phyloP scores from a whole-genome alignment of 352 stramenopile genomes.

The Phytophthora citrophthora region DNA sequence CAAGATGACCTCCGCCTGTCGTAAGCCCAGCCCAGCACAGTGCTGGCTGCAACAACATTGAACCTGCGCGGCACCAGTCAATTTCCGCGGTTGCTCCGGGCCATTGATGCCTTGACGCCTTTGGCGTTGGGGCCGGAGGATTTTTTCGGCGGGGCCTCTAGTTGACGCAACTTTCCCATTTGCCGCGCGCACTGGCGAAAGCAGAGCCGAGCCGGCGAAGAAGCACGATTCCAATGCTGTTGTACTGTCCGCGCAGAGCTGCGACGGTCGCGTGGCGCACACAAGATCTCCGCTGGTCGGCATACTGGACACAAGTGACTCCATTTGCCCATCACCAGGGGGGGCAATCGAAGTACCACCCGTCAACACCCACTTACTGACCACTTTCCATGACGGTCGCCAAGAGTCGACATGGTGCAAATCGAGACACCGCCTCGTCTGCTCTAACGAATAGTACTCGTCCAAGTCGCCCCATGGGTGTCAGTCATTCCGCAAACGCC shows the following conservation, averaged over 20 bases:
- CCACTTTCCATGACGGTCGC: constrained; percentile 24
- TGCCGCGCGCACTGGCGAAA: too few relatives aligned
- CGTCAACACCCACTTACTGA: constrained; percentile 22
- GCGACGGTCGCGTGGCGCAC: constrained; percentile 5
- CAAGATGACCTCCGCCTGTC: neutral
- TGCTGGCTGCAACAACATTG: neutral
- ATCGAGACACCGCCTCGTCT: neutral
- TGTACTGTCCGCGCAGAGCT: neutral
- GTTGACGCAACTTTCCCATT: constrained; percentile 29
- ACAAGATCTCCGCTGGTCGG: constrained; percentile 25
- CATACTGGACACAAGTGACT: constrained; percentile 13
- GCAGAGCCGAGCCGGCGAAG: neutral
- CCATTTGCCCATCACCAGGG: constrained; percentile 20
- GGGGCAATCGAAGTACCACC: constrained; percentile 19
- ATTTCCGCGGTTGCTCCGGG: neutral
- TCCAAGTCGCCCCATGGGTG: constrained; percentile 2
- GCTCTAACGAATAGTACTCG: constrained; percentile 27
- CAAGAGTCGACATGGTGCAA: constrained; percentile 12
- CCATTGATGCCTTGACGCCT: neutral
- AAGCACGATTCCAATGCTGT: constrained; percentile 29
- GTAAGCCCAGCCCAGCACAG: neutral
- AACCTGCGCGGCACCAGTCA: neutral
- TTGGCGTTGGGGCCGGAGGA: neutral
- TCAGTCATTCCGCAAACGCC: constrained; percentile 39
- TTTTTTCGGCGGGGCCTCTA: constrained; percentile 9